These are phyloP conservation scores for Pelagophyceae sp. DNA, from an alignment of 352 stramenopile species.

Conservation along the genomic window DNA sequence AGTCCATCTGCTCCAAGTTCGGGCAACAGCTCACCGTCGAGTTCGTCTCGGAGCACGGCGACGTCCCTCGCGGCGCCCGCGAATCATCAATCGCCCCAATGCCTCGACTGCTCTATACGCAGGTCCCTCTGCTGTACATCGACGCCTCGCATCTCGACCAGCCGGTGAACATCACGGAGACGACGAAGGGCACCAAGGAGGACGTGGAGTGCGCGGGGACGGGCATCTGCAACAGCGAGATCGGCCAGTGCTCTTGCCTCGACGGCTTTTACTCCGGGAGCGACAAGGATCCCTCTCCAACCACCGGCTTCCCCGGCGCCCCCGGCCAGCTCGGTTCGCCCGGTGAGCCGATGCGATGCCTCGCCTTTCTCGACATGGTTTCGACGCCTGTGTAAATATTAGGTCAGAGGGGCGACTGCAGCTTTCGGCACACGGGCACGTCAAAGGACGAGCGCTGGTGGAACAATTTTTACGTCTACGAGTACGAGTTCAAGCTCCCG, in stretches of 20 bases:
- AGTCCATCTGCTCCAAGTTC: background rate
- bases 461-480: conserved; percentile 28
- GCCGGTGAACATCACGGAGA: conserved; percentile 22
- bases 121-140: conserved; percentile 18
- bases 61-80: too few relatives aligned
- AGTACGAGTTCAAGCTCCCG: background rate
- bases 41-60: conserved; percentile 24
- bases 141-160: background rate
- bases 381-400: too few relatives aligned
- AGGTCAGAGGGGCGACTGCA: conserved; percentile 72
- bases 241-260: conserved; percentile 36
- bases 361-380: too few relatives aligned
- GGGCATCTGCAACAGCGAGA: conserved; percentile 52
- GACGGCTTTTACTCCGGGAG: conserved; percentile 22
- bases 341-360: too few relatives aligned
- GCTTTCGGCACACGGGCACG: conserved; percentile 62
- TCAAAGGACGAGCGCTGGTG: conserved; percentile 1
- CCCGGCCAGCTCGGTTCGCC: too few relatives aligned
- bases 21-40: conserved; percentile 22
- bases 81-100: too few relatives aligned
- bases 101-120: too few relatives aligned
- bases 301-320: conserved; percentile 65
- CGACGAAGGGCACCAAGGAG: conserved; percentile 26
- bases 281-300: conserved; percentile 12
- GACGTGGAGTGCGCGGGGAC: conserved; percentile 64